Conservation (phyloP, 1,139 yeast genomes). For the Geotrichum bryndzae region DNA sequence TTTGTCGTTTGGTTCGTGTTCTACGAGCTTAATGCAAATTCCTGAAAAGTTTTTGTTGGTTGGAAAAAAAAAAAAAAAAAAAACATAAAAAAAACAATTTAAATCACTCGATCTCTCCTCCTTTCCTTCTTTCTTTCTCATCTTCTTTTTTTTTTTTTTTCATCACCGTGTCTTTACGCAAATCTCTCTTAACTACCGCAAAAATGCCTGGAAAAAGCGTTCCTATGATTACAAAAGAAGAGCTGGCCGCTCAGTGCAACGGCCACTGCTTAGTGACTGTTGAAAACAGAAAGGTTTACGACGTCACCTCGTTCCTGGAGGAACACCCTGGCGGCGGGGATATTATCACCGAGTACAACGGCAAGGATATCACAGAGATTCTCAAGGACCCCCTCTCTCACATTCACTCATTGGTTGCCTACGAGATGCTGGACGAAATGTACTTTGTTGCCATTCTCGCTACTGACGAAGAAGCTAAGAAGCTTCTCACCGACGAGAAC, state of each 20-base stretch:
- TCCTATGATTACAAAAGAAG: constrained; percentile 41
- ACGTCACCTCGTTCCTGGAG: constrained; percentile 69
- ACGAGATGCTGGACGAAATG: constrained; percentile 80
- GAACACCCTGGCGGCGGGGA: constrained; percentile 90
- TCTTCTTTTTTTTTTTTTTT: background rate
- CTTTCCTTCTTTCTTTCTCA: background rate
- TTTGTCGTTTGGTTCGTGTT: background rate
- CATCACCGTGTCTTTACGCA: background rate
- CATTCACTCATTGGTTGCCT: constrained; percentile 78
- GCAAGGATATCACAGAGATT: constrained; percentile 73
- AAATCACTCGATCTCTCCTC: background rate
- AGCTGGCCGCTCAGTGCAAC: constrained; percentile 46
- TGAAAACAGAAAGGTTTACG: constrained; percentile 69
- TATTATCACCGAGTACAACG: constrained; percentile 67
- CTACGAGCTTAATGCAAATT: background rate
- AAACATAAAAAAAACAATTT: background rate
- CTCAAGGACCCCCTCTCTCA: constrained; percentile 67
- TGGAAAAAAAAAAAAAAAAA: background rate
- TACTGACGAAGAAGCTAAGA: constrained; percentile 54
- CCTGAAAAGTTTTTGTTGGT: background rate
- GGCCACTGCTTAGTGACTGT: constrained; percentile 69
- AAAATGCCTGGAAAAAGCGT: constrained; percentile 22
- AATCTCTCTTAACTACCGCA: background rate
- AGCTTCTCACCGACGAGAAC: constrained; percentile 39
- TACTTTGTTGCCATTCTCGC: constrained; percentile 58